These are phyloP conservation scores for Lentinula raphanica DNA, from an alignment of 768 basidiomycete species.

Conservation along the genomic window DNA sequence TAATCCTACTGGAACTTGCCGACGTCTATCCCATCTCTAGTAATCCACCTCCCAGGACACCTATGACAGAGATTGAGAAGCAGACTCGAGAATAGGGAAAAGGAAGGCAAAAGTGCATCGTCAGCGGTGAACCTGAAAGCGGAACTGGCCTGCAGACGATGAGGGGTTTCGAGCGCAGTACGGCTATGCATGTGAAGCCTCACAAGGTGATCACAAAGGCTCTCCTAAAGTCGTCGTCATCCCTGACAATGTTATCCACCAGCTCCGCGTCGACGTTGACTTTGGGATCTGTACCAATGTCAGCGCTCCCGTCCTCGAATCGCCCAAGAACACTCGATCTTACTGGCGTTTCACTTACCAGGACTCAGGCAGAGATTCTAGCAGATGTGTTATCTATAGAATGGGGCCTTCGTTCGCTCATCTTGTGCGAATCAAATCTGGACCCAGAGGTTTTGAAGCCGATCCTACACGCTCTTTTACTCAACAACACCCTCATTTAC, in stretches of 20 bases:
- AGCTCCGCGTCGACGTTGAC: neutral
- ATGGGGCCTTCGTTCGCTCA: conserved; percentile 85
- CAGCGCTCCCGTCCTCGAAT: conserved; percentile 33
- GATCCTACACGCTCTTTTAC: conserved; percentile 83
- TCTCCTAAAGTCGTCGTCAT: neutral
- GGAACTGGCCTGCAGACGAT: conserved; percentile 80
- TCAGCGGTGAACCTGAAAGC: conserved; percentile 36
- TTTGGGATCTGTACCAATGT: neutral
- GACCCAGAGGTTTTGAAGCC: conserved; percentile 88
- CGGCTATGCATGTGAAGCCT: conserved; percentile 66
- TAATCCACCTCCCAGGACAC: conserved; percentile 76
- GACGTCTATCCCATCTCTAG: conserved; percentile 91
- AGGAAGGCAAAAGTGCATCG: conserved; percentile 57
- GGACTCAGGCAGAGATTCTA: conserved; percentile 68
- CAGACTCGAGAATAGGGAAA: conserved; percentile 70
- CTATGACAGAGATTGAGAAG: conserved; percentile 76
- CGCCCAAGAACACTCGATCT: conserved; percentile 72
- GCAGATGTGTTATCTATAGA: conserved; percentile 90
- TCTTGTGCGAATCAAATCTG: conserved; percentile 81
- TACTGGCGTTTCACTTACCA: conserved; percentile 69
- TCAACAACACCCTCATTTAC: conserved; percentile 73
- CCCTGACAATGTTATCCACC: neutral
- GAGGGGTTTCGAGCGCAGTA: conserved; percentile 85
- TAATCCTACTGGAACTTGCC: no score
- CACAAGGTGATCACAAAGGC: conserved; percentile 38